Conservation (phyloP, 306 rosid species). For the Cucumis cinereus region DNA sequence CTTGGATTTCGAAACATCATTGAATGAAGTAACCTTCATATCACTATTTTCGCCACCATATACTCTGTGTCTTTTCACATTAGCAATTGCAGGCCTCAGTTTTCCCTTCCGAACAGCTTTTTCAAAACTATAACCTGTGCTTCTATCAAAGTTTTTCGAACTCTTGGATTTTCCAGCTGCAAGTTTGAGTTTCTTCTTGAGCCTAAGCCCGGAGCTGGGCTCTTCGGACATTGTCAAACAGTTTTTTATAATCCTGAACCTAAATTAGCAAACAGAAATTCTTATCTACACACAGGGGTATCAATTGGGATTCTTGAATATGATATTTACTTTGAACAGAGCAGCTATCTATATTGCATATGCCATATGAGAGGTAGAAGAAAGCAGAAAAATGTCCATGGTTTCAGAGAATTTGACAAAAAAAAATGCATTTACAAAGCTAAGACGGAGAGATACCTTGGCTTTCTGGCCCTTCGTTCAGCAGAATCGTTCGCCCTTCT, state of each 20-base stretch:
- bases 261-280: background rate
- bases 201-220: conserved; percentile 18
- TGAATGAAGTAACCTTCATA: conserved; percentile 7
- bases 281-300: background rate
- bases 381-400: background rate
- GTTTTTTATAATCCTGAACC: background rate
- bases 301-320: background rate
- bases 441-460: background rate
- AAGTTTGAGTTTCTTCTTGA: conserved; percentile 24
- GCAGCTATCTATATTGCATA: background rate
- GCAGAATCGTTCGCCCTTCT: background rate
- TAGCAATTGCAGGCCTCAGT: background rate
- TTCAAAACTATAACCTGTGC: background rate
- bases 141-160: background rate
- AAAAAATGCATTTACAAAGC: background rate
- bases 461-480: background rate
- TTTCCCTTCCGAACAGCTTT: conserved; percentile 8
- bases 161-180: conserved; percentile 11
- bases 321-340: background rate
- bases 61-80: conserved; percentile 16
- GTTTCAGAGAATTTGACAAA: background rate
- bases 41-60: conserved; percentile 14
- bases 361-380: background rate
- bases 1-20: conserved; percentile 4
- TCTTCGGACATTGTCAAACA: conserved; percentile 24